Percentiles rank a stretch among this genome's conserved stretches.
Conservation (phyloP, 169 alveolate species). For the Theileria orientalis region DNA sequence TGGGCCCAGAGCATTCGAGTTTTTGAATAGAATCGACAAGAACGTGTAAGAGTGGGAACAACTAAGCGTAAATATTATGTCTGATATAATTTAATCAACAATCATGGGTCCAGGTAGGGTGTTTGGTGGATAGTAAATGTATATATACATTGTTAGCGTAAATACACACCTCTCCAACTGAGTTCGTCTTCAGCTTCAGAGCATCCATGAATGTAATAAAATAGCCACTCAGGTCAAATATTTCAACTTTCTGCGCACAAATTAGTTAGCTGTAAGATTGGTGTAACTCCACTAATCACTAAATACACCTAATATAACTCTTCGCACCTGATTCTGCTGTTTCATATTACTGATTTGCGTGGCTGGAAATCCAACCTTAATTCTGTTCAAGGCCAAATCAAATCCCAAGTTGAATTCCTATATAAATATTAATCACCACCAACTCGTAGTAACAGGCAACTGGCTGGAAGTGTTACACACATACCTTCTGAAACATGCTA, state of each 20-base stretch:
- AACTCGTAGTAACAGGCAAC: background rate
- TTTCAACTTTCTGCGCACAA: conserved; percentile 11
- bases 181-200: conserved; percentile 39
- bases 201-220: conserved; percentile 64
- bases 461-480: background rate
- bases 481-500: conserved; percentile 19
- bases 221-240: conserved; percentile 60
- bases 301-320: background rate
- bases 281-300: background rate
- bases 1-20: background rate
- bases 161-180: background rate
- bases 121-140: no score
- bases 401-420: conserved; percentile 36
- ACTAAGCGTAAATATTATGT: background rate
- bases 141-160: no score
- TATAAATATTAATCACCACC: no score
- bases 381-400: conserved; percentile 48
- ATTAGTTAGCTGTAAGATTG: background rate
- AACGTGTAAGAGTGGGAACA: conserved; percentile 58
- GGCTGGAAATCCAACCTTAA: conserved; percentile 40
- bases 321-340: conserved; percentile 12
- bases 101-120: no score
- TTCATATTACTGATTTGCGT: background rate
- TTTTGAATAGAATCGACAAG: conserved; percentile 7
- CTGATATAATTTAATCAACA: no score